Evolutionary conservation across 2,329 filamentous ascomycete species (phyloP), one percentile per base, ranked within the genome.

Genomic region (Orbilia brochopaga): DNA sequence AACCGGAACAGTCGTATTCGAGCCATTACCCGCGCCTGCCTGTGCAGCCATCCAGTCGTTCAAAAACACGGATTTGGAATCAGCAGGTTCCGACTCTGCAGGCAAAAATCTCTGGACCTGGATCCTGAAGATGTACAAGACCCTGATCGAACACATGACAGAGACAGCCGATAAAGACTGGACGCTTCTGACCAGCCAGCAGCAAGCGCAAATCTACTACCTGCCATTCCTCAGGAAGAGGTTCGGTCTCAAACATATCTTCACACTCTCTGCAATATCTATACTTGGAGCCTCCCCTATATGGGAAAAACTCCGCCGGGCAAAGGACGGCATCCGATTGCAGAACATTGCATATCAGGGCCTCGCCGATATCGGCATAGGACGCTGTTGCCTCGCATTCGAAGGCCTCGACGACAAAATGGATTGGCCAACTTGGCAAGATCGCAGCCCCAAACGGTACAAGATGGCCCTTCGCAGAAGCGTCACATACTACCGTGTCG

Each of bases 381-480:
- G 53, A 5, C 27, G 27, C n/a, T 27, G 57, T 17, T 48, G 48
- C n/a, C 35, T 64, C 13, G 54, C 32, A 13, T 70, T 61, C 30
- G 17, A 54, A 10, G 50, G 54, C 27, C 27, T 70, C 15, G 42
- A 56, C 8, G 66, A 70, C 27, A 23, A 56, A 11, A 64, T 52
- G 59, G 42, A 56, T 17, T 70, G 27, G 48, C 32, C 15, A 37
- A 59, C 8, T 24, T 48, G 40, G 54, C n/a, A 54, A n/a, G 32
- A 60, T 13, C 30, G 30, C 13, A 60, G 40, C 37, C 51, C 19
- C 27, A 59, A 30, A 27, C 55, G 66, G 21, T 59, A 54, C 21
- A 59, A 64, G 24, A 64, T 64, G 66, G 59, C 54, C 1, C 42
- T 70, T 5, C 55, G 60, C 11, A 63, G 66, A 24, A 54, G 48